These are phyloP conservation scores for Kwoniella sp. DNA, from an alignment of 768 basidiomycete genomes.

Conservation along the genomic window DNA sequence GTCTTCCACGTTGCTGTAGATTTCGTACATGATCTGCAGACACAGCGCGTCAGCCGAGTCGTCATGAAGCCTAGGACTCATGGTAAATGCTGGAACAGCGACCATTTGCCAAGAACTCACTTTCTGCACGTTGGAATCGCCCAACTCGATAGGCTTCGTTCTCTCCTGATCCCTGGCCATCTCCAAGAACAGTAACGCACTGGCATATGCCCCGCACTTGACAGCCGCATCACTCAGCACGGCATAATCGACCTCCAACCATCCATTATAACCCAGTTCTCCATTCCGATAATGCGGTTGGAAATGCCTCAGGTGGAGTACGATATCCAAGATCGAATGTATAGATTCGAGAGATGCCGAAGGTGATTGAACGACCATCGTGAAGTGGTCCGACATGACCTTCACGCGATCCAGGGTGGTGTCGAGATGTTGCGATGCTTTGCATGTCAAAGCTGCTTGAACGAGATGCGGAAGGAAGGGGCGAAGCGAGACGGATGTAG, in stretches of 20 bases:
- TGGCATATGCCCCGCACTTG: conserved; percentile 79
- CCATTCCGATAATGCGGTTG: conserved; percentile 56
- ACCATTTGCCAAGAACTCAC: conserved; percentile 16
- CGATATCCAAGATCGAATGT: conserved; percentile 65
- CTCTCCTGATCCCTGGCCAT: conserved; percentile 64
- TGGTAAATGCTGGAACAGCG: not conserved
- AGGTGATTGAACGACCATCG: conserved; percentile 60
- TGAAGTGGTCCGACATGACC: conserved; percentile 63
- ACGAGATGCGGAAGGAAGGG: conserved; percentile 74
- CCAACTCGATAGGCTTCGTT: not conserved
- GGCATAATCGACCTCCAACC: conserved; percentile 76
- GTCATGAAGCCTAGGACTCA: too few relatives aligned
- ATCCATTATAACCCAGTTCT: conserved; percentile 57
- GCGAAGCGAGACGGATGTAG: conserved; percentile 65
- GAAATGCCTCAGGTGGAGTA: conserved; percentile 79
- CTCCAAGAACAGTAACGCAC: conserved; percentile 85
- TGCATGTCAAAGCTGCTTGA: conserved; percentile 63
- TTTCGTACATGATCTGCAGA: conserved; percentile 72
- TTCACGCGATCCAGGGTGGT: not conserved
- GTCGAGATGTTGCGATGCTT: conserved; percentile 6
- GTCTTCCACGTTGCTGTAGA: conserved; percentile 94
- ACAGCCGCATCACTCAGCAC: conserved; percentile 74
- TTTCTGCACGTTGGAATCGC: conserved; percentile 30
- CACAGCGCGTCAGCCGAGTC: not conserved
- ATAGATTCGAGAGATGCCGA: conserved; percentile 59